Percentiles rank a stretch among this genome's conserved stretches.
These are phyloP conservation scores for Paraphaeosphaeria minitans DNA, from an alignment of 2,329 filamentous ascomycete genomes.

Conservation along the genomic window DNA sequence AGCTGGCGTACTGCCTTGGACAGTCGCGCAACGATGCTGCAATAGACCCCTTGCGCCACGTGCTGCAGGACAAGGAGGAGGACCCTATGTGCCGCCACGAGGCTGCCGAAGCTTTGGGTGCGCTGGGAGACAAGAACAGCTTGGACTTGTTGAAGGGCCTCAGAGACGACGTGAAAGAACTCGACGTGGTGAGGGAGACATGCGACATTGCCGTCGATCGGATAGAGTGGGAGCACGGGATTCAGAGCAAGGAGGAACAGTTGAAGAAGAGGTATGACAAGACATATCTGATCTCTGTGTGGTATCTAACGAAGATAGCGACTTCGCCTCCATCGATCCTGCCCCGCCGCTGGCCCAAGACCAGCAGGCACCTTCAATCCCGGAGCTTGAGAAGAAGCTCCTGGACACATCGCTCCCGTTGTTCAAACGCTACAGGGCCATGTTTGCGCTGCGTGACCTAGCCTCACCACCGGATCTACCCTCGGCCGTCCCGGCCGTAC, in stretches of 20 bases:
- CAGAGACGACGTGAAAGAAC: slow-evolving; percentile 76
- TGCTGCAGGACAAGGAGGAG: slow-evolving; percentile 78
- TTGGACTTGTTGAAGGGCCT: slow-evolving; percentile 74
- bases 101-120: slow-evolving; percentile 91
- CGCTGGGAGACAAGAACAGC: slow-evolving; percentile 76
- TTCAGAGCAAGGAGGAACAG: slow-evolving; percentile 68
- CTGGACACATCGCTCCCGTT: slow-evolving; percentile 80
- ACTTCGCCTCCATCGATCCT: slow-evolving; percentile 94
- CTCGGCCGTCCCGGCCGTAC: slow-evolving; percentile 84
- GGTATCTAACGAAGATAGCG: slow-evolving; percentile 59
- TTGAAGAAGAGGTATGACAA: slow-evolving; percentile 74
- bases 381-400: slow-evolving; percentile 74
- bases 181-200: slow-evolving; percentile 85
- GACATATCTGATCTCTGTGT: slow-evolving; percentile 12
- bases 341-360: slow-evolving; percentile 83
- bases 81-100: slow-evolving; percentile 97
- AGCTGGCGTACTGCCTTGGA: slow-evolving; percentile 94
- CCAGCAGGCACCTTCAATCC: slow-evolving; percentile 66
- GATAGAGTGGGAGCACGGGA: slow-evolving; percentile 83
- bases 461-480: slow-evolving; percentile 90
- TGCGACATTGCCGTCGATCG: slow-evolving; percentile 96
- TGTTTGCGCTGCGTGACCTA: slow-evolving; percentile 96
- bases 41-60: slow-evolving; percentile 71
- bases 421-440: slow-evolving; percentile 93
- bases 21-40: slow-evolving; percentile 82